Evolutionary conservation across 345 rosid species (phyloP).

Genomic region (Brassica rapa): DNA sequence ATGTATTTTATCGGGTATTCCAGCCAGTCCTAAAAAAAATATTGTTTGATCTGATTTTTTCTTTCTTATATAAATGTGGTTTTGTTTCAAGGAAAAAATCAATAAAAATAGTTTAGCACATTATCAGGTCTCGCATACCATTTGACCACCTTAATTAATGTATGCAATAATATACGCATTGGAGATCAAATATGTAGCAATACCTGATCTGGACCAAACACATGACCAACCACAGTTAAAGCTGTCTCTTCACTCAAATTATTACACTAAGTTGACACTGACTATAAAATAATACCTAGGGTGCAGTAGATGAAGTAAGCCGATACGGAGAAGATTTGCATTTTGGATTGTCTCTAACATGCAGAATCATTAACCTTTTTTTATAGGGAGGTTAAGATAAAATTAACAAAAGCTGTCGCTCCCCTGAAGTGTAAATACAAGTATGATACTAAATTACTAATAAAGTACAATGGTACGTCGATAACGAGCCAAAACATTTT

Average conservation of each 20-base stretch:
- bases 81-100: too few species aligned
- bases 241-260: slow-evolving; percentile 12
- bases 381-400: neutral
- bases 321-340: slow-evolving; percentile 36
- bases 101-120: too few species aligned
- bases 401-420: slow-evolving; percentile 38
- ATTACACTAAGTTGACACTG: slow-evolving; percentile 14
- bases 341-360: slow-evolving; percentile 33
- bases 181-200: neutral
- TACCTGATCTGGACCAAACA: slow-evolving; percentile 15
- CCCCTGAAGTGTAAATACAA: slow-evolving; percentile 4
- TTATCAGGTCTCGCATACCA: too few species aligned
- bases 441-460: neutral
- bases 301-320: slow-evolving; percentile 22
- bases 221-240: slow-evolving; percentile 15
- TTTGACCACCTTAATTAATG: too few species aligned
- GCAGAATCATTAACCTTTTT: neutral
- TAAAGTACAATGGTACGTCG: slow-evolving; percentile 14
- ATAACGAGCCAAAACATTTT: slow-evolving; percentile 30
- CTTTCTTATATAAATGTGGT: too few species aligned
- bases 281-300: slow-evolving; percentile 12
- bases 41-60: too few species aligned
- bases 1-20: too few species aligned
- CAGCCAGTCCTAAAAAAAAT: too few species aligned
- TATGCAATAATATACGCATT: neutral